Evolutionary conservation across 148 eudicot genomes (phyloP).

Genomic region (Hydrangea macrophylla): DNA sequence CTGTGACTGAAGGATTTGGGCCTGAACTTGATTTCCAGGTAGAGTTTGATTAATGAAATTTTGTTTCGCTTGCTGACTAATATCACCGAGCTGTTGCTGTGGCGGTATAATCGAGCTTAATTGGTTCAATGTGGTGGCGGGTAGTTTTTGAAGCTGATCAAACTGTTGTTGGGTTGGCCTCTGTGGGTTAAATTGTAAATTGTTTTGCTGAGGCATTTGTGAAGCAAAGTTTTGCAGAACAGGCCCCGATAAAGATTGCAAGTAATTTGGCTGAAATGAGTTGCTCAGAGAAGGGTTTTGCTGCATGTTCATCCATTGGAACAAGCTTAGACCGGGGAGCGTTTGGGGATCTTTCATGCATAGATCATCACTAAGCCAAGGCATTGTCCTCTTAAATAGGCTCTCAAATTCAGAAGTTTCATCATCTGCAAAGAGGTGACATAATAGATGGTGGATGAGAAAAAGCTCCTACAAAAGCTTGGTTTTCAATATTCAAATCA

Average conservation of each 20-base stretch:
- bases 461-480: not conserved
- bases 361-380: slow-evolving; percentile 82
- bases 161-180: slow-evolving; percentile 51
- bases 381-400: slow-evolving; percentile 81
- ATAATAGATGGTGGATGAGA: not conserved
- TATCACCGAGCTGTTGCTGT: slow-evolving; percentile 52
- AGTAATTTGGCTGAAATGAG: slow-evolving; percentile 55
- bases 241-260: slow-evolving; percentile 52
- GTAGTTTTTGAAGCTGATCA: slow-evolving; percentile 73
- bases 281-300: slow-evolving; percentile 60
- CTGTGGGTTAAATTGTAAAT: slow-evolving; percentile 52
- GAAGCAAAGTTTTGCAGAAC: slow-evolving; percentile 46
- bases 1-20: slow-evolving; percentile 48
- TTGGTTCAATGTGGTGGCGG: slow-evolving; percentile 37
- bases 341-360: slow-evolving; percentile 62
- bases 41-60: slow-evolving; percentile 45
- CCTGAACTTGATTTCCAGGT: slow-evolving; percentile 49
- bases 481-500: not conserved
- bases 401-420: slow-evolving; percentile 59
- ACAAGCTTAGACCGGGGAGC: slow-evolving; percentile 69
- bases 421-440: slow-evolving; percentile 62
- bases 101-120: slow-evolving; percentile 52
- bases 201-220: slow-evolving; percentile 61
- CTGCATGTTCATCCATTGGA: slow-evolving; percentile 97
- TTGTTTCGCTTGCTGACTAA: slow-evolving; percentile 48